phyloP scores from a whole-genome alignment of 1,284 basidiomycete species.

The Exobasidium rhododendri region DNA sequence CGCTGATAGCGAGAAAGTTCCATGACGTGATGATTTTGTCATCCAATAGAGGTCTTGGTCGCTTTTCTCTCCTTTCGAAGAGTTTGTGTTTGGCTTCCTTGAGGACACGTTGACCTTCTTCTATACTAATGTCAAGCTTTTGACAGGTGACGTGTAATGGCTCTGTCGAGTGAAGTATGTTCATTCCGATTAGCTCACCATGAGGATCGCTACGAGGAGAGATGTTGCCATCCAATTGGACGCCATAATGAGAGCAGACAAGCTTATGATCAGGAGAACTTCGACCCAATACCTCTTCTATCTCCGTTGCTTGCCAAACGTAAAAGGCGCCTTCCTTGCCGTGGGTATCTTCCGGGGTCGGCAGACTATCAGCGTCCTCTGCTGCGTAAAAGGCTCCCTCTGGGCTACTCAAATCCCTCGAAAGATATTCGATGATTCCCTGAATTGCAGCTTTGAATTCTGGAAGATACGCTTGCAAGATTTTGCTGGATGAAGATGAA shows the following conservation, averaged over 20 bases:
- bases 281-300: conserved; percentile 53
- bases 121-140: neutral
- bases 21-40: conserved; percentile 59
- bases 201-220: conserved; percentile 57
- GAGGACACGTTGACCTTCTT: conserved; percentile 6
- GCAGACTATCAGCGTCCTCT: conserved; percentile 59
- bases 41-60: conserved; percentile 58
- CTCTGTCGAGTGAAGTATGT: conserved; percentile 13
- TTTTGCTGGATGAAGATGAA: neutral
- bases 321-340: conserved; percentile 60
- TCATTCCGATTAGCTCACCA: conserved; percentile 56
- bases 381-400: conserved; percentile 58
- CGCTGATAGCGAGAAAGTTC: conserved; percentile 59
- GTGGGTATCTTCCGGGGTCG: conserved; percentile 42
- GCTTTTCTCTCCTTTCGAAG: conserved; percentile 23
- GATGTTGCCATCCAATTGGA: conserved; percentile 57
- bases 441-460: conserved; percentile 25
- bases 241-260: conserved; percentile 56
- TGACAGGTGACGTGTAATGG: neutral
- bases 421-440: conserved; percentile 56
- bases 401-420: conserved; percentile 54
- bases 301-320: conserved; percentile 56
- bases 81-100: conserved; percentile 7
- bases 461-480: neutral
- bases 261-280: conserved; percentile 40